A percentile compares a stretch with the other conserved stretches of the same genome.
Conservation (phyloP, 169 alveolate species). For the Sarcocystis neurona region DNA sequence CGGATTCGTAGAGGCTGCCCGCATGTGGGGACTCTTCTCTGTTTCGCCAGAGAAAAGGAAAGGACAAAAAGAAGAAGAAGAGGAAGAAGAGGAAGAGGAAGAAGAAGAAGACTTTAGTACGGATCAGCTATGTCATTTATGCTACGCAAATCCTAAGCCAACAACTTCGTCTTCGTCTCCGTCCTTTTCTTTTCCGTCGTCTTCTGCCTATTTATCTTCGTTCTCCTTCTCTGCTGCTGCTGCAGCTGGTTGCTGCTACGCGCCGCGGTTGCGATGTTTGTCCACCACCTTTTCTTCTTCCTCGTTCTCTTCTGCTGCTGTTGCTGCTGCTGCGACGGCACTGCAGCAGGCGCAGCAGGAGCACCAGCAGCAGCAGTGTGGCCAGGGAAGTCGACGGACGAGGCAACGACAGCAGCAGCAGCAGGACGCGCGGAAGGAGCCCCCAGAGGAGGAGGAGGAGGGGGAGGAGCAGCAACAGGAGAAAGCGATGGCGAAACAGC, state of each 20-base stretch:
- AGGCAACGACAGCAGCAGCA: neutral
- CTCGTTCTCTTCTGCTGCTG: neutral
- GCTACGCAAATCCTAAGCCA: neutral
- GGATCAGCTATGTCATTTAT: neutral
- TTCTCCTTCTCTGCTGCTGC: neutral
- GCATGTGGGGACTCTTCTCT: too few species aligned
- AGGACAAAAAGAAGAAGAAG: neutral
- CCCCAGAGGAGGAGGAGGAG: neutral
- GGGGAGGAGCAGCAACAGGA: neutral
- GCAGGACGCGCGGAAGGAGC: neutral
- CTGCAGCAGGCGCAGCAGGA: neutral
- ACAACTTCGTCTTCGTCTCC: neutral
- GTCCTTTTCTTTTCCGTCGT: neutral
- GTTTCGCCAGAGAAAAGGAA: neutral
- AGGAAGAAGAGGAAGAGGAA: neutral
- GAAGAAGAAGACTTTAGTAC: neutral
- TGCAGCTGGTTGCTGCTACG: too few species aligned
- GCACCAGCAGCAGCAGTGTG: neutral
- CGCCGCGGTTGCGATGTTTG: too few species aligned
- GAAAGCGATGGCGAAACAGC: neutral
- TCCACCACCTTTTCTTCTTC: neutral
- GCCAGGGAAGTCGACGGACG: neutral
- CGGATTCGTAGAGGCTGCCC: too few species aligned
- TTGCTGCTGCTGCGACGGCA: neutral
- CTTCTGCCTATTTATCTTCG: too few species aligned